Conservation (phyloP, 2,329 filamentous ascomycete species). For the Periconia digitata region DNA sequence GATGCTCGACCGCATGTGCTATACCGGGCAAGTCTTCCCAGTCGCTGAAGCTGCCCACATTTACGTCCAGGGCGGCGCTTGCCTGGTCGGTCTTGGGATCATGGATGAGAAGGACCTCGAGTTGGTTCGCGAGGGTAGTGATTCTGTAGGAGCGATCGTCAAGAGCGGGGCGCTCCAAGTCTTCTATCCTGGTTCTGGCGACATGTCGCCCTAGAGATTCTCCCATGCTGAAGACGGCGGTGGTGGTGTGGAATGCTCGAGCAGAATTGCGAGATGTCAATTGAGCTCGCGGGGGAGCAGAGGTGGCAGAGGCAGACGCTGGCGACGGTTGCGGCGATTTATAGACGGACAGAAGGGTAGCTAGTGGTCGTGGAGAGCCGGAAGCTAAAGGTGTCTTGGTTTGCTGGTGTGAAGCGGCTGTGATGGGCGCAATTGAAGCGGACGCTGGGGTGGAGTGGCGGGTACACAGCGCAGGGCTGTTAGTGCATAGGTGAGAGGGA, state of each 20-base stretch:
- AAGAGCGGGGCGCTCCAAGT: slow-evolving; percentile 77
- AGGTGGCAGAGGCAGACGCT: slow-evolving; percentile 11
- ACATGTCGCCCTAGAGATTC: slow-evolving; percentile 30
- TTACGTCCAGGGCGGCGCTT: slow-evolving; percentile 91
- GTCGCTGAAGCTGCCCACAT: slow-evolving; percentile 95
- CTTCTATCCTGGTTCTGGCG: slow-evolving; percentile 53
- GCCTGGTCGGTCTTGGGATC: slow-evolving; percentile 96
- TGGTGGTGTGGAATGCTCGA: slow-evolving; percentile 8
- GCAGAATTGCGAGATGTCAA: not conserved
- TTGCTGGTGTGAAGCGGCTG: slow-evolving; percentile 13
- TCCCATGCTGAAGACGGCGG: slow-evolving; percentile 29
- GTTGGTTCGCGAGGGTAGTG: slow-evolving; percentile 78
- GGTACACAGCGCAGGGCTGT: not conserved
- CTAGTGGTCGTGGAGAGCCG: slow-evolving; percentile 18
- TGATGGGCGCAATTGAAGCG: not conserved
- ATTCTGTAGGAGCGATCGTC: slow-evolving; percentile 89
- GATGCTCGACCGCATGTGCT: slow-evolving; percentile 93
- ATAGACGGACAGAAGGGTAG: slow-evolving; percentile 12
- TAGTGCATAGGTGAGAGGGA: not conserved
- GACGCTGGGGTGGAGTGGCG: no score
- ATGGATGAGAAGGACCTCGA: slow-evolving; percentile 90
- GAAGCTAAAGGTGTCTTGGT: slow-evolving; percentile 13
- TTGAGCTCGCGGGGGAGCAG: slow-evolving; percentile 1
- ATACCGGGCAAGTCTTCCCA: slow-evolving; percentile 88
- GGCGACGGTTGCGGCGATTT: slow-evolving; percentile 14